Evolutionary conservation across 2,329 filamentous ascomycete genomes (phyloP), one percentile per base, ranked within the genome.

Genomic region (Huntiella moniliformis): DNA sequence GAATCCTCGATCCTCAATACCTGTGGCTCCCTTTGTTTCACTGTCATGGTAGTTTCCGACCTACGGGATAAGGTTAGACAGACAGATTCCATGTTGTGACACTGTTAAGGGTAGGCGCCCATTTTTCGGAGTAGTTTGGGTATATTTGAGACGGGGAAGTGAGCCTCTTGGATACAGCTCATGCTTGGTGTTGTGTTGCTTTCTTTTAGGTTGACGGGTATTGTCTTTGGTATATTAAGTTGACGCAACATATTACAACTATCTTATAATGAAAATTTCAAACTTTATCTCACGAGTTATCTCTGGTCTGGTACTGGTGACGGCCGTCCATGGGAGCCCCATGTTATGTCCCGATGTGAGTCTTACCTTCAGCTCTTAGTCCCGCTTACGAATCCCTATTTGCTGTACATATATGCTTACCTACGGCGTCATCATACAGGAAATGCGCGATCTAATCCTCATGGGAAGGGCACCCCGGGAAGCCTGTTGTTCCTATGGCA

Each of bases 401-500:
- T 10, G 32, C 22, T n/a, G 13, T 12, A 16, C n/a, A 13, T 34
- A 22, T n/a, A 16, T 11, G n/a, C 5, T 31, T 3, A 32, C 37
- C 37, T 18, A 50, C 46, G 38, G 15, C 34, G 7, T 11, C 15
- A n/a, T 15, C 28, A 4, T 38, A 22, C 39, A 52, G 50, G 37
- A 48, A 11, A 13, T 50, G 11, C 42, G 61, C 44, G 64, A 66
- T 51, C 54, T 57, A 11, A 73, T 73, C 35, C 62, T 73, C 40
- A 64, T 58, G 22, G 67, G 68, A 45, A 56, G 63, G 22, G 58
- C 68, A 49, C 60, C 62, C 15, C 61, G 67, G n/a, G 64, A 68
- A 22, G 64, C 58, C 10, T 73, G 70, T 56, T 73, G 70, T 55
- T 66, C 65, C n/a, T 71, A 72, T 51, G 69, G 70, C 42, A 58